Percentiles rank a stretch among this genome's conserved stretches.
Conservation (phyloP, 1,284 basidiomycete genomes). For the Gomphus bonarii region DNA sequence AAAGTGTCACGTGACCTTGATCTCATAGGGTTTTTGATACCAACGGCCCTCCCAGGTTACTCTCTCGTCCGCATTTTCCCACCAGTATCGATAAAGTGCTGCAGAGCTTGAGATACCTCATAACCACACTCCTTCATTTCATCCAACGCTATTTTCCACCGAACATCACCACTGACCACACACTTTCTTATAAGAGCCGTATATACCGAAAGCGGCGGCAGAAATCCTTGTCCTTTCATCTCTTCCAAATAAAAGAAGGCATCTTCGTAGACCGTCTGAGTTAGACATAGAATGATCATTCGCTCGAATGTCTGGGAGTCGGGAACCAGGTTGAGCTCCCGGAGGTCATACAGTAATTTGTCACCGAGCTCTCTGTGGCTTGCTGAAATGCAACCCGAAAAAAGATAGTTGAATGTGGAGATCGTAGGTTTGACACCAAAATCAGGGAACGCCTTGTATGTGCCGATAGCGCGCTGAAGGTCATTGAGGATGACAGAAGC, state of each 20-base stretch:
- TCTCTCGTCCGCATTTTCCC: not conserved
- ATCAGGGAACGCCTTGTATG: slow-evolving; percentile 54
- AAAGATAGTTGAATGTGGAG: slow-evolving; percentile 61
- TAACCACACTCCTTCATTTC: slow-evolving; percentile 56
- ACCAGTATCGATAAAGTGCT: slow-evolving; percentile 23
- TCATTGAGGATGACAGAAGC: slow-evolving; percentile 56
- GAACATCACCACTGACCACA: slow-evolving; percentile 41
- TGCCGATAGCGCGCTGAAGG: slow-evolving; percentile 67
- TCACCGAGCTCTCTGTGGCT: slow-evolving; percentile 52
- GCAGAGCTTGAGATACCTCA: slow-evolving; percentile 22
- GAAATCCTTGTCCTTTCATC: slow-evolving; percentile 58
- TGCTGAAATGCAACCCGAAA: slow-evolving; percentile 50
- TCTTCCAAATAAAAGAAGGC: slow-evolving; percentile 84
- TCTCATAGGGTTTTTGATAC: no score
- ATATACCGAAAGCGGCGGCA: slow-evolving; percentile 51
- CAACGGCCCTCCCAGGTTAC: not conserved
- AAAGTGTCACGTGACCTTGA: not conserved
- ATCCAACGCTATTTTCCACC: slow-evolving; percentile 56
- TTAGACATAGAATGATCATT: slow-evolving; percentile 60
- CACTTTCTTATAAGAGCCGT: slow-evolving; percentile 52
- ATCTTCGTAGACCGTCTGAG: slow-evolving; percentile 68
- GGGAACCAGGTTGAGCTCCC: slow-evolving; percentile 40
- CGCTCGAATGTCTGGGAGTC: slow-evolving; percentile 52
- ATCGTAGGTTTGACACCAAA: slow-evolving; percentile 47
- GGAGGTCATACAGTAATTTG: slow-evolving; percentile 51